Percentiles rank a stretch among this genome's conserved stretches.
These are phyloP conservation scores for Yarrowia bubula DNA, from an alignment of 805 yeast genomes.

Conservation along the genomic window DNA sequence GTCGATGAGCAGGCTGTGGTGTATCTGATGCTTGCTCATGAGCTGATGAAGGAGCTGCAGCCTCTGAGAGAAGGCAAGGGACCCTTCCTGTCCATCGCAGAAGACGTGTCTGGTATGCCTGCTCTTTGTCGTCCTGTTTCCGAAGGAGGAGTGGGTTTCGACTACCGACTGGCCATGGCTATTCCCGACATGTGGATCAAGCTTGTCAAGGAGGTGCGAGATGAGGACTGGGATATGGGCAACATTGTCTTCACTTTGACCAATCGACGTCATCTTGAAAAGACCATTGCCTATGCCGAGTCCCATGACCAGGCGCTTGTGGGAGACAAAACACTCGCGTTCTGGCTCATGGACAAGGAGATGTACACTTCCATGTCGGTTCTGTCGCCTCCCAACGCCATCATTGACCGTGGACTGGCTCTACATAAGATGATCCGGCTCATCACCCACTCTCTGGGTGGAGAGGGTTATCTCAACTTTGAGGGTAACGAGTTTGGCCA, in stretches of 20 bases:
- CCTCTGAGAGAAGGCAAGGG: slow-evolving; percentile 34
- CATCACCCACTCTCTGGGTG: slow-evolving; percentile 86
- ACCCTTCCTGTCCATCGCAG: slow-evolving; percentile 77
- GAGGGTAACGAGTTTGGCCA: slow-evolving; percentile 99
- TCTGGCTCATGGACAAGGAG: slow-evolving; percentile 98
- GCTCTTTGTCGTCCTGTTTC: slow-evolving; percentile 75
- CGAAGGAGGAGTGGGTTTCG: slow-evolving; percentile 89
- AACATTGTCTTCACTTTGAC: slow-evolving; percentile 76
- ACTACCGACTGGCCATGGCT: slow-evolving; percentile 94
- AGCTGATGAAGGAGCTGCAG: slow-evolving; percentile 57
- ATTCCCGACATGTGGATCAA: slow-evolving; percentile 99
- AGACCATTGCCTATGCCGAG: slow-evolving; percentile 88
- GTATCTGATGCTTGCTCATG: slow-evolving; percentile 89
- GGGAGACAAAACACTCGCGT: slow-evolving; percentile 94
- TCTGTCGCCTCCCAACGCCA: slow-evolving; percentile 67
- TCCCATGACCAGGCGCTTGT: slow-evolving; percentile 97
- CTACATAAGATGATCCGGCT: slow-evolving; percentile 89
- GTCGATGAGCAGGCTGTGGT: slow-evolving; percentile 87
- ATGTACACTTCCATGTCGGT: slow-evolving; percentile 95
- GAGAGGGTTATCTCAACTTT: slow-evolving; percentile 92
- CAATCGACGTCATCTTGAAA: slow-evolving; percentile 84
- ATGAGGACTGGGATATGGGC: slow-evolving; percentile 91
- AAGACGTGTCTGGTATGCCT: slow-evolving; percentile 97
- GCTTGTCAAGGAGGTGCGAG: slow-evolving; percentile 72
- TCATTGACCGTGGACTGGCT: slow-evolving; percentile 84